phyloP scores from a whole-genome alignment of 192 early-diverging fungal species.

The Linnemannia exigua region DNA sequence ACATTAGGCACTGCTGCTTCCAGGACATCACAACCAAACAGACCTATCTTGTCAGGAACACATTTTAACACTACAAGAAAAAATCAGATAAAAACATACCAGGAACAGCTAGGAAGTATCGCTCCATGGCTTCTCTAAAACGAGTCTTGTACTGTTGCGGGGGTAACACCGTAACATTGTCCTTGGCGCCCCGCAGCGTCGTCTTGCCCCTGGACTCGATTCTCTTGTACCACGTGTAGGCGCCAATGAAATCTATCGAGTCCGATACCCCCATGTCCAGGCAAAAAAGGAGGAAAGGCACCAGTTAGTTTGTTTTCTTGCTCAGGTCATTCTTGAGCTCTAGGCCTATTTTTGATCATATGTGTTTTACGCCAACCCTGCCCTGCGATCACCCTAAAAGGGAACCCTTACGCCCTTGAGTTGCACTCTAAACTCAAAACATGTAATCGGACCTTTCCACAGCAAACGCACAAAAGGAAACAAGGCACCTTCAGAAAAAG shows the following conservation, averaged over 20 bases:
- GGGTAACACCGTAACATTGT: slow-evolving; percentile 91
- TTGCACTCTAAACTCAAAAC: neutral
- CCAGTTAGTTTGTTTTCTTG: neutral
- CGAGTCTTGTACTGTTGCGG: slow-evolving; percentile 94
- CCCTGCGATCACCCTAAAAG: neutral
- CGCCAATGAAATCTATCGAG: slow-evolving; percentile 89
- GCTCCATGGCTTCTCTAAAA: slow-evolving; percentile 91
- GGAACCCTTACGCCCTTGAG: neutral
- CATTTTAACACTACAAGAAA: neutral
- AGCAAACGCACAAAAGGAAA: no score
- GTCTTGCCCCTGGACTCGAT: slow-evolving; percentile 85
- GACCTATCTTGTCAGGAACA: neutral
- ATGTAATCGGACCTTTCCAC: no score
- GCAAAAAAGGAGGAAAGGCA: neutral
- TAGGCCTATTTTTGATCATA: neutral
- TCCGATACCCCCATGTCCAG: no score
- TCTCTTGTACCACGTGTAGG: slow-evolving; percentile 98
- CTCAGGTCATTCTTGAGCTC: no score
- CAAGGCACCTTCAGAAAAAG: no score
- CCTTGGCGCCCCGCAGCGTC: slow-evolving; percentile 77
- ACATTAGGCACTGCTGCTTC: neutral
- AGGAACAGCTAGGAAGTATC: slow-evolving; percentile 89
- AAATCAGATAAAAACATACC: slow-evolving; percentile 61
- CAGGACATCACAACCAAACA: neutral
- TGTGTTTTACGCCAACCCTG: neutral